phyloP scores from a whole-genome alignment of 257 asterid species.

The Scutellaria barbata region DNA sequence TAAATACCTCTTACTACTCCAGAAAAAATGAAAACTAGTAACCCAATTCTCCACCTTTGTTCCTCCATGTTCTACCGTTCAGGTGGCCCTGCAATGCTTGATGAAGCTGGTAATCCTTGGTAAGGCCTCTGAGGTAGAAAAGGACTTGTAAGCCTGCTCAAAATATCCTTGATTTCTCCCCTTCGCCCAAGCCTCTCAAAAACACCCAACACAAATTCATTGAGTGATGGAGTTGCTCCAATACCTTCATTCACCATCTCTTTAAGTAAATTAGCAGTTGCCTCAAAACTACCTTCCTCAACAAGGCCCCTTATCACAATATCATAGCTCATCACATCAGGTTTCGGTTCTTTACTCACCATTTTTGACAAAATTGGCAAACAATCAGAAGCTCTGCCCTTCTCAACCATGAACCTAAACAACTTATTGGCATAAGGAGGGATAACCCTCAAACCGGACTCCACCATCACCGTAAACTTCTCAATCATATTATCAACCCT shows the following conservation, averaged over 20 bases:
- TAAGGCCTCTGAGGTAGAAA: constrained; percentile 40
- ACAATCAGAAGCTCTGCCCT: constrained; percentile 65
- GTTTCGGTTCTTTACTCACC: constrained; percentile 78
- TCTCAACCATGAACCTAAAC: constrained; percentile 73
- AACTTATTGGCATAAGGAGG: constrained; percentile 77
- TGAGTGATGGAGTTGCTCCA: constrained; percentile 60
- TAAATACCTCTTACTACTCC: constrained; percentile 30
- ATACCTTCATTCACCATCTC: constrained; percentile 65
- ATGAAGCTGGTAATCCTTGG: neutral
- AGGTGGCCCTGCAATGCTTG: neutral
- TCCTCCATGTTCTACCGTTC: constrained; percentile 42
- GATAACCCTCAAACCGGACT: constrained; percentile 75
- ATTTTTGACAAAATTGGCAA: constrained; percentile 67
- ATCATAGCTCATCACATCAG: constrained; percentile 80
- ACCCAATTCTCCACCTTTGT: constrained; percentile 22
- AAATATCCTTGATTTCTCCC: constrained; percentile 56
- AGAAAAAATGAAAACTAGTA: constrained; percentile 7
- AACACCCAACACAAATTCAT: constrained; percentile 54
- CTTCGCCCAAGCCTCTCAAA: constrained; percentile 63
- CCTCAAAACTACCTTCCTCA: constrained; percentile 52
- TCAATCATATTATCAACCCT: constrained; percentile 60
- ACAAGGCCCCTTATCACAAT: constrained; percentile 71
- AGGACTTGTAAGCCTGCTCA: constrained; percentile 41
- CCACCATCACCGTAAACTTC: constrained; percentile 77
- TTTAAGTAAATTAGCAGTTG: constrained; percentile 45